Base-by-base conservation (phyloP, 108 stramenopile species). In the Aurantiochytrium sp. region DNA sequence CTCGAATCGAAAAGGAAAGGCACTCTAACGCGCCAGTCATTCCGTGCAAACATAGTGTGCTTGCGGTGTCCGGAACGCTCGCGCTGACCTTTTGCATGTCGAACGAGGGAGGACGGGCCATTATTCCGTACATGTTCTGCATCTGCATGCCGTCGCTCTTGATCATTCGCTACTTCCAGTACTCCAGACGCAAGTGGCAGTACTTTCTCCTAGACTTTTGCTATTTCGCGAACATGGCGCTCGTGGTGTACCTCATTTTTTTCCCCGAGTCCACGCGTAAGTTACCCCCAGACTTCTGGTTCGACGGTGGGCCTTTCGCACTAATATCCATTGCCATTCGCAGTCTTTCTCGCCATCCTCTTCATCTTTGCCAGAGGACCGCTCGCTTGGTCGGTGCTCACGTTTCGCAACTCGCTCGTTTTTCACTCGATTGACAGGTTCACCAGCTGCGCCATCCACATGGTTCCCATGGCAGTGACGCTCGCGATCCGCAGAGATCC, bases 151-250 rank as follows among this genome's bases (percentile, higher is more conserved):
- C 69, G 21, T 6, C 22, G 8, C 69, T 81, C 42, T 8, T 81
- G 37, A 1, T 81, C 17, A 81, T 81, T 81, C 69, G 69, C 0
- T 81, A 45, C 42, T 45, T 81, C 22, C 69, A 81, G 69, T 81
- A 81, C 27, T 45, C 37, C 22, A 39, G 10, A 27, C 69, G 69
- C 21, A 81, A 81, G 0, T 81, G 87, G 81, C 88, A 89, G 22
- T 89, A 89, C 55, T 85, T 89, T 52, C 53, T 89, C 31, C 50
- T 85, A 4, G 88, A 89, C 31, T 89, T 89, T 37, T 89, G 88
- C 55, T 89, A 89, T 54, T 85, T 27, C 8, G 88, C 88, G 32
- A 89, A 89, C 88, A 22, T 89, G 34, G 55, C 68, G 37, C 55
- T 52, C 34, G 27, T 89, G 17, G 31, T 85, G 31, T 85, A 85